phyloP scores from a whole-genome alignment of 148 eudicot species.

The Silene uniflora region DNA sequence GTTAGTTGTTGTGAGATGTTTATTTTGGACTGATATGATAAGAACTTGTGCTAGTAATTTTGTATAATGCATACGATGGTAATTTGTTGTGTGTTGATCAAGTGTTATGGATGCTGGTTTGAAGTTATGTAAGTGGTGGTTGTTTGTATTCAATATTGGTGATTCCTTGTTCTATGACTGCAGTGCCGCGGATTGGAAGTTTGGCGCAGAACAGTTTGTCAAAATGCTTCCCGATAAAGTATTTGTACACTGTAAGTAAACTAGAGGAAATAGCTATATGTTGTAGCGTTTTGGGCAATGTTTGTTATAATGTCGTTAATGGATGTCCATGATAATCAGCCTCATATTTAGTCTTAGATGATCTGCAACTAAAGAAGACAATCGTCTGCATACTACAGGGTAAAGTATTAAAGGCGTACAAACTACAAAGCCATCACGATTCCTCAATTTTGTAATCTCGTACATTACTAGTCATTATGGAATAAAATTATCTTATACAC shows the following conservation, averaged over 20 bases:
- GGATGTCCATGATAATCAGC: not conserved
- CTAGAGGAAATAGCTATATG: not conserved
- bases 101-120: not conserved
- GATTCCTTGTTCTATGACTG: constrained; percentile 20
- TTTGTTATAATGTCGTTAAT: no score
- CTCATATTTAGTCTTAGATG: constrained; percentile 1
- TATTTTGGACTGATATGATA: not conserved
- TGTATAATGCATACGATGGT: not conserved
- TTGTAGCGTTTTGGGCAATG: not conserved
- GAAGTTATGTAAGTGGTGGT: not conserved
- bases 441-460: not conserved
- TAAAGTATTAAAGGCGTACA: not conserved
- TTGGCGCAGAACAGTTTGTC: constrained; percentile 86
- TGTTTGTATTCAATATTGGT: not conserved
- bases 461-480: not conserved
- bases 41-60: not conserved
- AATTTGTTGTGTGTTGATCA: not conserved
- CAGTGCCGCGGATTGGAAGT: constrained; percentile 90
- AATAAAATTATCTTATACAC: not conserved
- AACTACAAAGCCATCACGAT: not conserved
- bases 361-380: not conserved
- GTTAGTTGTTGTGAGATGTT: not conserved
- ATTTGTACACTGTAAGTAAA: constrained; percentile 83
- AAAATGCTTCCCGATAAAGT: constrained; percentile 74
- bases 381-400: not conserved